Percentiles rank a stretch among this genome's conserved stretches.
phyloP scores from a whole-genome alignment of 2,329 filamentous ascomycete species.

The Phyllosticta citribraziliensis region DNA sequence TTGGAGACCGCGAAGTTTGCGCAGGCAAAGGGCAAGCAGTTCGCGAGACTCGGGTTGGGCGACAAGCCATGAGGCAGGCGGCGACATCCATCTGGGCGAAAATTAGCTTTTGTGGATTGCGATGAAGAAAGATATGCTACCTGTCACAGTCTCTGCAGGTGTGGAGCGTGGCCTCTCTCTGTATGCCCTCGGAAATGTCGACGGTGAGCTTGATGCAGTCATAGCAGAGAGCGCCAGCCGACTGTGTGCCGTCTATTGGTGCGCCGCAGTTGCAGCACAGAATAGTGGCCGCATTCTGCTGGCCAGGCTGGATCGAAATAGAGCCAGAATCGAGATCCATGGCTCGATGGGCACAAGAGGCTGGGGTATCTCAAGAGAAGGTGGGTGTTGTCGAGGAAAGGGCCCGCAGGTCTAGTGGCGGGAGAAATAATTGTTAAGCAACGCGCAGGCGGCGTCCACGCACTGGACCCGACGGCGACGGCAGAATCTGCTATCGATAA shows the following conservation, averaged over 20 bases:
- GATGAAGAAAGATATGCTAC: conserved; percentile 6
- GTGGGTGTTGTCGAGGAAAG: neutral
- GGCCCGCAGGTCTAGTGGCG: neutral
- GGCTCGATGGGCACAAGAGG: conserved; percentile 9
- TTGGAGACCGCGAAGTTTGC: conserved; percentile 74
- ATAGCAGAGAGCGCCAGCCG: conserved; percentile 81
- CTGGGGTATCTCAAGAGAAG: conserved; percentile 3
- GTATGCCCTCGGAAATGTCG: conserved; percentile 86
- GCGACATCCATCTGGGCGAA: conserved; percentile 59
- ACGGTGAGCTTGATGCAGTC: conserved; percentile 92
- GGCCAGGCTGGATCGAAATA: conserved; percentile 29
- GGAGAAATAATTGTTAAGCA: conserved; percentile 7
- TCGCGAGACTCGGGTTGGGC: conserved; percentile 83
- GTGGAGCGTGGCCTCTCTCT: conserved; percentile 79
- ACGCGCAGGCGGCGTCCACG: neutral
- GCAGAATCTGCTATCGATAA: conserved; percentile 7
- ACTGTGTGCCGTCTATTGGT: conserved; percentile 66
- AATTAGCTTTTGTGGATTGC: conserved; percentile 1
- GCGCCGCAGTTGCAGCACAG: conserved; percentile 97
- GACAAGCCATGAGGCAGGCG: conserved; percentile 76
- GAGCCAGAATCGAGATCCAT: conserved; percentile 33
- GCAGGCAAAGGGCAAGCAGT: conserved; percentile 80
- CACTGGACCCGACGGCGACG: neutral
- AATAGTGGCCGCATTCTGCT: conserved; percentile 53
- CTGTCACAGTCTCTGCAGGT: conserved; percentile 87